Percentiles rank a stretch among this genome's conserved stretches.
phyloP scores from a whole-genome alignment of 257 asterid species.

The Lithospermum erythrorhizon region DNA sequence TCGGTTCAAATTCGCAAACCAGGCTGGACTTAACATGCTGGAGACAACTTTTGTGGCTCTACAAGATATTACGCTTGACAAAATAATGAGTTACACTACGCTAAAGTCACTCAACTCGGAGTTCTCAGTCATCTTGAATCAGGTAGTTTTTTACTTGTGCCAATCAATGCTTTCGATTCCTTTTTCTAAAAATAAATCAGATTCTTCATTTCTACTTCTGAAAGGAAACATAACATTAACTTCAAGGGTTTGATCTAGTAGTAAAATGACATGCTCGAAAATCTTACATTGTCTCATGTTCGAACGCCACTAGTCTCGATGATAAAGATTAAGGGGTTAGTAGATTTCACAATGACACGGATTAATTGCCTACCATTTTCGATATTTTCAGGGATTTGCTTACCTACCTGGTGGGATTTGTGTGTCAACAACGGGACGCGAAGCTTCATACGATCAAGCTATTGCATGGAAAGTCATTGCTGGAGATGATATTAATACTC shows the following conservation, averaged over 20 bases:
- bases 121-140: conserved; percentile 90
- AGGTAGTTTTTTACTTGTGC: conserved; percentile 27
- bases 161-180: background rate
- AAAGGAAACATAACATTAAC: too few species aligned
- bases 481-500: conserved; percentile 58
- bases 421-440: conserved; percentile 91
- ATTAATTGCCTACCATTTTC: background rate
- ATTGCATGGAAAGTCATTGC: conserved; percentile 74
- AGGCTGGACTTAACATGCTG: conserved; percentile 97
- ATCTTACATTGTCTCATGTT: too few species aligned
- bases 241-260: too few species aligned
- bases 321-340: too few species aligned
- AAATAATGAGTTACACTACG: conserved; percentile 73
- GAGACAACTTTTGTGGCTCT: conserved; percentile 86
- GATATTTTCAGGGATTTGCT: conserved; percentile 49
- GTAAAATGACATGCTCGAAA: too few species aligned
- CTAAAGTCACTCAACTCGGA: conserved; percentile 66
- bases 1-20: conserved; percentile 78
- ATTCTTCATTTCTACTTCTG: background rate
- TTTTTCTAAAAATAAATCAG: background rate
- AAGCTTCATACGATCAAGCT: conserved; percentile 74
- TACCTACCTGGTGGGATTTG: conserved; percentile 73
- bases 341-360: background rate
- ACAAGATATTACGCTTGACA: conserved; percentile 86
- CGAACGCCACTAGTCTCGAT: too few species aligned